Base-by-base conservation (phyloP, 2,329 filamentous ascomycete genomes). In the Monilinia vaccinii-corymbosi region DNA sequence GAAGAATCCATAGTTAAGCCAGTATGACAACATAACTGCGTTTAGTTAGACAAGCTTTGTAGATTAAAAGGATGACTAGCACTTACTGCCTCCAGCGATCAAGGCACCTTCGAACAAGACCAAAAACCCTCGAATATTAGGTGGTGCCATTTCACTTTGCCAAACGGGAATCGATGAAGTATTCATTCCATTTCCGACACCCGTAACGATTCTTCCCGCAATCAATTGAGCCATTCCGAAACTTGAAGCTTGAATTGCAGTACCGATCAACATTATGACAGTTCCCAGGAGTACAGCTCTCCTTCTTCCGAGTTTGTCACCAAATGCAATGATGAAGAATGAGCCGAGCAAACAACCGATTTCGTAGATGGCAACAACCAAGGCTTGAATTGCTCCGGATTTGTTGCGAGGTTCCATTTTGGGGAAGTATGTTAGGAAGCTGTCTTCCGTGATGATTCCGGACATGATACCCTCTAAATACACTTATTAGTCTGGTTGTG, bases 101-200 rank as follows among this genome's bases (percentile, higher is more conserved):
- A 83, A 66, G 6, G 80, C 79, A 21, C 81, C 81, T 68, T 84
- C 81, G 50, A 84, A 77, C 79, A 83, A 82, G 69, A 85, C 80
- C 31, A 83, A 73, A 64, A 81, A 82, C n/a, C 81, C 81, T 52
- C 81, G 75, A 65, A 82, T 80, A 66, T 84, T 78, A 3, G 80
- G 74, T 18, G 77, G 78, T 44, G 80, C 83, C 5, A 79, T 81
- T 68, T 85, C 82, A 0, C 81, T 81, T 61, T 84, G 81, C 81
- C 82, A 85, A 52, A 81, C 83, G 4, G 82, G 82, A 3, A 79
- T 74, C 21, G 74, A 76, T 7, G 74, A 76, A 1, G 76, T 78
- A 62, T 78, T 78, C 68, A 78, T 76, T 18, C 79, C 79, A 64
- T 79, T 79, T 1, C 78, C 78, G 60, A 81, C 73, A 8, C 78